phyloP scores from a whole-genome alignment of 768 basidiomycete species.

The Suillus subluteus region DNA sequence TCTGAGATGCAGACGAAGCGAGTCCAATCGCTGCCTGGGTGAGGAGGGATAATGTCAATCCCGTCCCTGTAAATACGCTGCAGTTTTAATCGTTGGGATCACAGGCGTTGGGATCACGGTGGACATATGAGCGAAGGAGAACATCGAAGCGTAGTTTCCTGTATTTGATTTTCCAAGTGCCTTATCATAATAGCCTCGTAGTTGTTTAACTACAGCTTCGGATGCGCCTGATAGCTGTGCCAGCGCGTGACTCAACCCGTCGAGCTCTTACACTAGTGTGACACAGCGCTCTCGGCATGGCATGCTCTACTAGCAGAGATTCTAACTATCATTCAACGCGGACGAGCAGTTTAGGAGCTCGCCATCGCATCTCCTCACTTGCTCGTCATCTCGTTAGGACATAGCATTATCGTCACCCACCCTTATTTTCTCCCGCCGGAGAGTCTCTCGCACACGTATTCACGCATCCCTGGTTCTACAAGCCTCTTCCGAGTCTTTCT shows the following conservation, averaged over 20 bases:
- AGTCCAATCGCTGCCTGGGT: constrained; percentile 37
- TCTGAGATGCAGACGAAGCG: constrained; percentile 41
- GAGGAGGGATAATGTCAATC: constrained; percentile 24
- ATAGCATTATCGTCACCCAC: too few relatives aligned
- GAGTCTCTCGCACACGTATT: too few relatives aligned
- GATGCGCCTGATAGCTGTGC: neutral
- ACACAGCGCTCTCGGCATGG: too few relatives aligned
- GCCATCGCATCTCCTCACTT: too few relatives aligned
- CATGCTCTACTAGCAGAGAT: too few relatives aligned
- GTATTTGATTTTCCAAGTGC: neutral
- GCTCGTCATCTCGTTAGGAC: too few relatives aligned
- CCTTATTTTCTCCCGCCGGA: too few relatives aligned
- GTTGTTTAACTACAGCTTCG: neutral
- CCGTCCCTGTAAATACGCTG: constrained; percentile 8
- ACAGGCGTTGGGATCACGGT: neutral
- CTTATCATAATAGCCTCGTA: neutral
- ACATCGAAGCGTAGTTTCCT: neutral
- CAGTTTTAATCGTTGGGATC: neutral
- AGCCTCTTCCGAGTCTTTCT: too few relatives aligned
- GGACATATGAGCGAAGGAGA: neutral
- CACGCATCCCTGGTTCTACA: too few relatives aligned
- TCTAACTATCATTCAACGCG: too few relatives aligned
- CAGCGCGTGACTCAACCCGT: neutral
- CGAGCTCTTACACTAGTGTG: too few relatives aligned
- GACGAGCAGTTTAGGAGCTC: too few relatives aligned